Base-by-base conservation (phyloP, 768 basidiomycete genomes). In the Tulasnella sp. region DNA sequence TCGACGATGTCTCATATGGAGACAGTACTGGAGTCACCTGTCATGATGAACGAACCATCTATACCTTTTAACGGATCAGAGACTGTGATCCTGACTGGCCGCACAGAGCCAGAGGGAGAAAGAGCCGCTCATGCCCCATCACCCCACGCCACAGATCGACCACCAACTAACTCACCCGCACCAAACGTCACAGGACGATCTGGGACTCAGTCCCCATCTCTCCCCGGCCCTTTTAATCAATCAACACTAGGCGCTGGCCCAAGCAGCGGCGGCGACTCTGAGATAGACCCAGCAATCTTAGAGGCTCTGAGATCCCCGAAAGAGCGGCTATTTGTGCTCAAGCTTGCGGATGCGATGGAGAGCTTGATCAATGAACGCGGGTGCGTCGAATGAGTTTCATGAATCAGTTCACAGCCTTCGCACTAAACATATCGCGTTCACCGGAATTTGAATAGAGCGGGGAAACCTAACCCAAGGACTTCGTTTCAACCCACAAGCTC, bases 341-440 rank as follows among this genome's bases (percentile, higher is more conserved):
- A 86, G 75, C 78, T 92, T n/a, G 89, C 87, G 61, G 90, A 92
- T 74, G 77, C 75, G 64, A 87, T 92, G 80, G 89, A 92, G 73
- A 72, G 73, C 52, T 77, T 92, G 68, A 87, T 92, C 67, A 78
- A 72, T 61, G 88, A 89, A 69, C 80, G 77, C 66, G 81, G 79
- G 88, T 86, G 63, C 60, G 84, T 77, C 48, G 23, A 48, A 38
- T 19, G 9, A 19, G n/a, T 38, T 43, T 21, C 42, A 13, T 26
- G 55, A 56, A 23, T 15, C 5, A 7, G 15, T 38, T 5, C 5
- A 15, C 5, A 15, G 15, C 34, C 7, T 15, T 5, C 15, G 15
- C 15, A 38, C 5, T 38, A 38, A 38, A 38, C 15, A 5, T 38
- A 5, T 15, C 15, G 34, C 15, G 34, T 5, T 7, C 15, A 7